Evolutionary conservation across 2,329 filamentous ascomycete genomes (phyloP), one percentile per base, ranked within the genome.

Genomic region (Amesomyces nigricolor): DNA sequence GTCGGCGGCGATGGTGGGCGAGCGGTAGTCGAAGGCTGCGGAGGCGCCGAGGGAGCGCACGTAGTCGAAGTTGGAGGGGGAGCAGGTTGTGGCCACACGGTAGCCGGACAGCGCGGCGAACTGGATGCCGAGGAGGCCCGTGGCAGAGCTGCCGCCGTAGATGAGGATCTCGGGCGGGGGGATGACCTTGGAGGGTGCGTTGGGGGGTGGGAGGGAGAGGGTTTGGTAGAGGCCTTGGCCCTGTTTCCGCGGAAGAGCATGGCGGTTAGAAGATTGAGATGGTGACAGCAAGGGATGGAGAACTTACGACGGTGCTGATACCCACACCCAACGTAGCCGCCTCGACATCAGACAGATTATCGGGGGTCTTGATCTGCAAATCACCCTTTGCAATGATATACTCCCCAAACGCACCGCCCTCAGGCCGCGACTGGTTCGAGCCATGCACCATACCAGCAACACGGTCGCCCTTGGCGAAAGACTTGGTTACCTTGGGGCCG

Each of bases 81-180:
- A 75, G 7, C 68, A 62, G 0, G 73, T 75, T 0, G 74, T 63
- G 13, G 73, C 64, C 9, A 76, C 71, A 13, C 58, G 66, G 35
- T 70, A 69, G 5, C 72, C 74, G 6, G 71, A 72, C n/a, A 69
- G 63, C 59, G 71, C 72, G 53, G 73, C 73, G 58, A 64, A 73
- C 62, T 76, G 74, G 59, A 78, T 73, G 5, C 67, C 75, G 52
- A 80, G 76, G 44, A 81, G 77, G 65, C 76, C 77, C 0, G 80
- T 81, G 2, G 79, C 80, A 9, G 77, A 83, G 66, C 78, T 77
- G 14, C 73, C 74, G 42, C 74, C 76, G 52, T 77, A 75, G 57
- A 76, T 74, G 19, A 77, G 61, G 40, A 78, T 57, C 11, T 53
- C 35, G 5, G 47, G 39, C 1, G 52, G 40, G 4, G 61, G 0